Evolutionary conservation across 2,329 filamentous ascomycete species (phyloP), one percentile per base, ranked within the genome.

Genomic region (Monosporascus cannonballus): DNA sequence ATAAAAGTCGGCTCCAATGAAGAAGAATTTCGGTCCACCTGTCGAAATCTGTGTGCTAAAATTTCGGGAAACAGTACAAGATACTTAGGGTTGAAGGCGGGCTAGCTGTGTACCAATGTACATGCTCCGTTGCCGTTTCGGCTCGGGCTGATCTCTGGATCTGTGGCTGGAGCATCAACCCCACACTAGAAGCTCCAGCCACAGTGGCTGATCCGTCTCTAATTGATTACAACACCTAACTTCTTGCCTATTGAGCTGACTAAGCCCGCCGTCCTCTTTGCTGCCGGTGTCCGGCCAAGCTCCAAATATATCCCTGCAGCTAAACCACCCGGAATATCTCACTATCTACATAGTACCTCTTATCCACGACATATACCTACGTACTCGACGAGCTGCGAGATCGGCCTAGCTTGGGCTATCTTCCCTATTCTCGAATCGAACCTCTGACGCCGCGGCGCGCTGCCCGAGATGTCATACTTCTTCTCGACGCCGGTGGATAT

Each of bases 401-500:
- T 30, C 24, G 1, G 14, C 24, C 17, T 17, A 18, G 2, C 6
- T 18, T 41, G 38, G 18, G 17, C 6, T 41, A 41, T 9, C 17
- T 41, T 20, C 17, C 38, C 38, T 41, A 18, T 11, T 18, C 18
- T 4, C 17, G 38, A 20, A 41, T 41, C 18, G 17, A 8, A 41
- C 38, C 18, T 20, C 38, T 41, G 38, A 27, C 22, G 42, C 14
- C 2, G 25, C 22, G 14, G 24, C 14, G 42, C 11, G 17, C 24
- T 27, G 50, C 49, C 55, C 52, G 61, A 53, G 63, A 96, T 97
- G 94, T 95, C 94, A 63, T 96, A 96, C 76, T 95, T 96, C 77
- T 99, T 97, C 78, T 92, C 92, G 63, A 96, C 93, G 55, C 94
- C 94, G 51, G 89, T 99, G 73, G 94, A 99, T 74, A 99, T 99